phyloP scores from a whole-genome alignment of 352 stramenopile genomes.

The Pythium pectinolyticum region DNA sequence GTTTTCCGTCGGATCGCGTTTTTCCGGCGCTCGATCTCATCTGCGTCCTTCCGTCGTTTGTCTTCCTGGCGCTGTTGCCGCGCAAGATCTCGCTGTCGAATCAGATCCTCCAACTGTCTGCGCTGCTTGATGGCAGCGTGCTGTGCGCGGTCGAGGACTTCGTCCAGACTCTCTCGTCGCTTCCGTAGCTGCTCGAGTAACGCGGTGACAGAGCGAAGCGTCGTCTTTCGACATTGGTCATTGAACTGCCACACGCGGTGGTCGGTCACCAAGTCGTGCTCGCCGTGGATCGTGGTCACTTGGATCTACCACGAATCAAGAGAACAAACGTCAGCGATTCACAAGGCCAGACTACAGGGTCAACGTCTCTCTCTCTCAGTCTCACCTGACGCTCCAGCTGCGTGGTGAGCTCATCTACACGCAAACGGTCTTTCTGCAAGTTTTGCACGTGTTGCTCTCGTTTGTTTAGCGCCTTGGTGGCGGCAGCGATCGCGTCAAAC shows the following conservation, averaged over 20 bases:
- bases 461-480: not conserved
- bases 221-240: conserved; percentile 16
- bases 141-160: not conserved
- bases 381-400: conserved; percentile 16
- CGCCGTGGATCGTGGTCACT: conserved; percentile 6
- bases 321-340: not conserved
- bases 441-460: not conserved
- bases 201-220: conserved; percentile 1
- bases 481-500: conserved; percentile 15
- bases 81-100: conserved; percentile 18
- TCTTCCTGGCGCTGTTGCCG: conserved; percentile 28
- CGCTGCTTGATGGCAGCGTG: not conserved
- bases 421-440: conserved; percentile 2
- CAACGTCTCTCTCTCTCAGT: no score
- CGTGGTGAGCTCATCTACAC: not conserved
- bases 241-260: conserved; percentile 18
- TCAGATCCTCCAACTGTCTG: conserved; percentile 17
- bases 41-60: conserved; percentile 12
- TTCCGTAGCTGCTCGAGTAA: not conserved
- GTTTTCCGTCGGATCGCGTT: conserved; percentile 32
- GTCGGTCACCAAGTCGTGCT: conserved; percentile 13
- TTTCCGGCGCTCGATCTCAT: conserved; percentile 1
- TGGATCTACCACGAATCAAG: conserved; percentile 3
- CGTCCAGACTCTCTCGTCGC: not conserved
- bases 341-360: not conserved